Evolutionary conservation across 2,329 filamentous ascomycete species (phyloP), one percentile per base, ranked within the genome.

Genomic region (Ambrosiella xylebori): DNA sequence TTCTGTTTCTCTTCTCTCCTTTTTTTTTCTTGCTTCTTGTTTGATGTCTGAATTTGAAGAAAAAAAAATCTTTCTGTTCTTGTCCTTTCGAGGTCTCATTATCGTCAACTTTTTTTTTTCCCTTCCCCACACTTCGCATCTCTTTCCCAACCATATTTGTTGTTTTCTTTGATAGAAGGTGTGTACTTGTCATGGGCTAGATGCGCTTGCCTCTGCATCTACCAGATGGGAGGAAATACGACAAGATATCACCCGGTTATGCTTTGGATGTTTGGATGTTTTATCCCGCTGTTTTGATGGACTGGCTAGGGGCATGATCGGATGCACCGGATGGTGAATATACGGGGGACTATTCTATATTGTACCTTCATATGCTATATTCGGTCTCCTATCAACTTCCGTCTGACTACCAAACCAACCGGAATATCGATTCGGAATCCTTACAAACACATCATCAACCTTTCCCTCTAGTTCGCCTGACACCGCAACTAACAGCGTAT

Each of bases 101-200:
- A 51, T 51, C 17, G 19, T 51, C 47, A 17, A 51, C 27, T 51
- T 51, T 51, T 51, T 41, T 41, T n/a, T 41, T 41, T 41, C 27
- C 27, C 11, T 8, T 11, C 5, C 17, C 12, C 4, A 51, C 13
- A 51, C 12, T 19, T 11, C 47, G 17, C 17, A n/a, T 51, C 47
- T 51, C 9, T 51, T 51, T 51, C 47, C 47, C 47, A 51, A 49
- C 19, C 47, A 35, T 8, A 27, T 36, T 36, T 51, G 27, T 51
- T 36, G 47, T 51, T n/a, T 51, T 36, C 47, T 51, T 51, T 51
- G 47, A 51, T 36, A 51, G 47, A 51, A 51, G 47, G 47, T 51
- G 19, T 51, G 47, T 51, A 17, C 19, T 19, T 47, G 7, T 17
- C 17, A 27, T 35, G 27, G 35, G 35, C 2, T 36, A 3, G 47